Evolutionary conservation across 1,284 basidiomycete species (phyloP).

Genomic region (Pseudozyma sp.): DNA sequence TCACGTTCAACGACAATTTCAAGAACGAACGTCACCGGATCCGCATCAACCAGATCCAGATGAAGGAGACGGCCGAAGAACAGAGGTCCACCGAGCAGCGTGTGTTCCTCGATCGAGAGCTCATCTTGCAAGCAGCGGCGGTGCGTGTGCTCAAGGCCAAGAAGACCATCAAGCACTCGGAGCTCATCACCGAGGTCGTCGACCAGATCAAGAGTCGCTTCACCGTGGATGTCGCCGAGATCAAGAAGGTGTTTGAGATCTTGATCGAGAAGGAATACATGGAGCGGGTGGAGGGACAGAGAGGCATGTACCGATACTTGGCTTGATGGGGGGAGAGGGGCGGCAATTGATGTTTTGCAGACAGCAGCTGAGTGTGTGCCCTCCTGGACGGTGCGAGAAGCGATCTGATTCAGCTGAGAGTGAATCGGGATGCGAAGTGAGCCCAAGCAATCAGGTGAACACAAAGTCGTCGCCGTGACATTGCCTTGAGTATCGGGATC

Average conservation of each 20-base stretch:
- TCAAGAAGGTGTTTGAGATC: constrained; percentile 67
- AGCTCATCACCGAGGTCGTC: constrained; percentile 63
- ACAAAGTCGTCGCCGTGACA: not conserved
- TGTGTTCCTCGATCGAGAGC: constrained; percentile 86
- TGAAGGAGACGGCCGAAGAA: constrained; percentile 90
- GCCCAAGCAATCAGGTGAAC: not conserved
- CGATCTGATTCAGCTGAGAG: not conserved
- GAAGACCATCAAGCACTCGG: constrained; percentile 62
- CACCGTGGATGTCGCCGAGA: constrained; percentile 61
- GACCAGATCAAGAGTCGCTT: constrained; percentile 62
- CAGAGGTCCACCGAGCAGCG: constrained; percentile 82
- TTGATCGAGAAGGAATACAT: constrained; percentile 67
- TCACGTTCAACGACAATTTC: constrained; percentile 85
- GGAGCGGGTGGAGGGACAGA: constrained; percentile 64
- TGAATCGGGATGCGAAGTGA: not conserved
- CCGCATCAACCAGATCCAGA: constrained; percentile 95
- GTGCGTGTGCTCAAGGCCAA: constrained; percentile 67
- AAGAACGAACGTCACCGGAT: constrained; percentile 82
- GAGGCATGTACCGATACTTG: constrained; percentile 64
- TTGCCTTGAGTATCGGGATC: not conserved
- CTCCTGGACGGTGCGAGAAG: not conserved
- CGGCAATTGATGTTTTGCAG: not conserved
- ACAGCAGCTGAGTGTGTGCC: not conserved
- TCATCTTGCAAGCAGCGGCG: constrained; percentile 90
- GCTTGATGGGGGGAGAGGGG: constrained; percentile 32